phyloP scores from a whole-genome alignment of 345 rosid genomes.

The Melaleuca quinquenervia region DNA sequence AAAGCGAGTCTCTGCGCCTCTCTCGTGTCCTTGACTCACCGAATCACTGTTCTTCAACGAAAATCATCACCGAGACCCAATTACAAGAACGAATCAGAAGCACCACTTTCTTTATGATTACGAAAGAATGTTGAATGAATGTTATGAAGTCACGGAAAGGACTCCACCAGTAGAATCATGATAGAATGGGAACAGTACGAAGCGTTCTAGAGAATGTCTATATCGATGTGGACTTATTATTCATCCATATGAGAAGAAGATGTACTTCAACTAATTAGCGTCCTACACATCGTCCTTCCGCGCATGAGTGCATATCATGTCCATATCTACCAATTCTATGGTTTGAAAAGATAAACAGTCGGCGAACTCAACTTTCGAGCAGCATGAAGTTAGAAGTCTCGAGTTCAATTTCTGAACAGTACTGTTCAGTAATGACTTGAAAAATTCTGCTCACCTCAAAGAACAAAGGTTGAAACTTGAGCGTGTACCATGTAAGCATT shows the following conservation, averaged over 20 bases:
- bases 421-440: not conserved
- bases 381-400: not conserved
- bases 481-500: not conserved
- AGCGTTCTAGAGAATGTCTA: not conserved
- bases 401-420: too few relatives aligned
- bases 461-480: not conserved
- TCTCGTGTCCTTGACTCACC: not conserved
- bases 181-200: not conserved
- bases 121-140: not conserved
- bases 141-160: not conserved
- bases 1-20: not conserved
- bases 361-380: too few relatives aligned
- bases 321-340: too few relatives aligned
- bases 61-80: too few relatives aligned
- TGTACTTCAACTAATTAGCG: not conserved
- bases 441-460: not conserved
- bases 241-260: accelerated
- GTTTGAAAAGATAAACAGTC: too few relatives aligned
- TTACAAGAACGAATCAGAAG: not conserved
- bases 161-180: not conserved
- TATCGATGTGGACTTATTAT: not conserved
- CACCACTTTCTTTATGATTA: not conserved
- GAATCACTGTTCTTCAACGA: not conserved
- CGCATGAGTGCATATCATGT: too few relatives aligned
- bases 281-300: too few relatives aligned